Conservation (phyloP, 225 moss, liverwort and hornwort genomes). For the Polytrichum commune region DNA sequence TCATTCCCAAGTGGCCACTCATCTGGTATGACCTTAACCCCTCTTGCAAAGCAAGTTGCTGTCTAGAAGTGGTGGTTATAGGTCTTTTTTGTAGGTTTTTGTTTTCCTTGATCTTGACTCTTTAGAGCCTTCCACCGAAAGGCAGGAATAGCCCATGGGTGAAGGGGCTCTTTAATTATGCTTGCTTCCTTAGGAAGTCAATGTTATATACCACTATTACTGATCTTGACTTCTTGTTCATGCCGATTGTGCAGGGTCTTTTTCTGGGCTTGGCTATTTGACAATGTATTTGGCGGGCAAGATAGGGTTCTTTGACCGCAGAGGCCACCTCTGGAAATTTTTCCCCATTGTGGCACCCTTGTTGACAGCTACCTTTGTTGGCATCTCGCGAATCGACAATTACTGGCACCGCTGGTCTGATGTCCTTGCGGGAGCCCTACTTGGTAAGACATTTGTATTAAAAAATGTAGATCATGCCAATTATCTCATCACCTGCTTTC, state of each 20-base stretch:
- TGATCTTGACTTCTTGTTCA: neutral
- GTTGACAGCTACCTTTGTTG: slow-evolving; percentile 36
- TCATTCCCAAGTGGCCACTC: slow-evolving; percentile 67
- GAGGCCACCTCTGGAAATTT: slow-evolving; percentile 57
- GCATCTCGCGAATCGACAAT: slow-evolving; percentile 41
- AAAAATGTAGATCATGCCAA: too few species aligned
- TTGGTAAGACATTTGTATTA: slow-evolving; percentile 19
- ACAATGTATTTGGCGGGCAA: slow-evolving; percentile 75
- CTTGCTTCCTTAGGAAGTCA: too few species aligned
- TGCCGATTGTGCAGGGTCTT: slow-evolving; percentile 58
- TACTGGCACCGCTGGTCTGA: slow-evolving; percentile 62
- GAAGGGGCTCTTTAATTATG: too few species aligned
- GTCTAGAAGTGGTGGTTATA: neutral
- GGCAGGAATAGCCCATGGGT: too few species aligned
- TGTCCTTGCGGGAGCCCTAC: slow-evolving; percentile 31
- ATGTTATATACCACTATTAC: neutral
- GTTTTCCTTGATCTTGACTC: neutral
- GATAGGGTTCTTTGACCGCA: slow-evolving; percentile 58
- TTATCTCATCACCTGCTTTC: too few species aligned
- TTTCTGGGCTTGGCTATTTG: slow-evolving; percentile 84
- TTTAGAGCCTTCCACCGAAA: neutral
- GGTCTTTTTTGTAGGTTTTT: neutral
- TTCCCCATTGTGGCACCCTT: slow-evolving; percentile 34
- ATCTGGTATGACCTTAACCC: slow-evolving; percentile 27
- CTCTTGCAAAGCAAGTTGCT: neutral